Base-by-base conservation (phyloP, 306 rosid species). In the Corylus heterophylla region DNA sequence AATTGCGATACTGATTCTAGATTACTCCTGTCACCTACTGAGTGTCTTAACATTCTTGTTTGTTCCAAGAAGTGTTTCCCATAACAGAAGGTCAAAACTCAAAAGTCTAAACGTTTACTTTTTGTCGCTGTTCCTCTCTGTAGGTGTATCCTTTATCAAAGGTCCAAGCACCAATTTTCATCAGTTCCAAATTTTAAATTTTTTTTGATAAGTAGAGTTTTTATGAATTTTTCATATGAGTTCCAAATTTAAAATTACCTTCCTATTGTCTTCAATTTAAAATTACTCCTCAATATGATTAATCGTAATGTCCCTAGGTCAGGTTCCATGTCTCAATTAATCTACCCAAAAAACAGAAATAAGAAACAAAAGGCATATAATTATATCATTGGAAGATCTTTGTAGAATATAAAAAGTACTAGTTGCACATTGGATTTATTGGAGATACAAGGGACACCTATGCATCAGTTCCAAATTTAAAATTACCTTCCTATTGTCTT, bases 401-500 rank as follows among this genome's bases (percentile, higher is more conserved):
- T 9, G 13, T 9, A 39, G 16, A 67, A 42, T 67, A 67, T 44
- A n/a, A 39, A 42, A 67, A 67, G 66, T 14, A 4, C 72, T 67
- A 67, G 51, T 67, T 25, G 31, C 59, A 62, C 16, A 50, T 27
- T 31, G 31, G 29, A 44, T n/a, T 52, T 59, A 27, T 16, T 64
- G 76, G 48, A 42, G 18, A 66, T 29, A 66, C 73, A 74, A 37
- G 6, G 27, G 18, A 71, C 14, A 75, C 76, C 13, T 16, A 71
- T 39, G 50, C 2, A 52, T 39, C n/a, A 16, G 69, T 50, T 66
- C 42, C 5, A 79, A 72, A 76, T 52, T 16, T 64, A 75, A 49
- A 51, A 12, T 52, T 83, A 89, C 97, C 97, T 92, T 94, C 81
- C 96, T 89, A 54, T 92, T 94, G 85, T 94, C 96, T 87, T 94